Conservation (phyloP, 371 early-diverging fungal species). For the Lichtheimia ornata region DNA sequence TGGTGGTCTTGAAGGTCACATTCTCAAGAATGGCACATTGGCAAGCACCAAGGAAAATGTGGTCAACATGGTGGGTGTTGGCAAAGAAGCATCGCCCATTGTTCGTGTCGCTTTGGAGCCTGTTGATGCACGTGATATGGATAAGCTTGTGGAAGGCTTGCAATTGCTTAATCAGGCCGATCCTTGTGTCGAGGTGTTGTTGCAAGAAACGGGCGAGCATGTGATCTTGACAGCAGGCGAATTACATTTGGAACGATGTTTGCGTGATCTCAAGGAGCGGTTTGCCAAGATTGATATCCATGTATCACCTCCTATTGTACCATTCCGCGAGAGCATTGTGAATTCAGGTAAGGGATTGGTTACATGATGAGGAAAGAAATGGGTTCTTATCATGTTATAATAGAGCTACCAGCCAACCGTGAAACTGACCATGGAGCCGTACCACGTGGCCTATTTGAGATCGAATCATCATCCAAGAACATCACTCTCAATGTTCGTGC, state of each 20-base stretch:
- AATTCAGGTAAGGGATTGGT: conserved; percentile 13
- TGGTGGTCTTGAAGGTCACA: conserved; percentile 83
- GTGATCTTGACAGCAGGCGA: conserved; percentile 96
- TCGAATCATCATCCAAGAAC: conserved; percentile 53
- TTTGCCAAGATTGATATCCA: conserved; percentile 94
- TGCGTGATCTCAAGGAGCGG: conserved; percentile 91
- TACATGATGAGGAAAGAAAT: background rate
- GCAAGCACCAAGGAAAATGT: conserved; percentile 60
- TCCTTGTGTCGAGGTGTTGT: conserved; percentile 87
- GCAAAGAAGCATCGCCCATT: conserved; percentile 75
- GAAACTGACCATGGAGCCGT: conserved; percentile 47
- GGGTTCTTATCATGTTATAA: background rate
- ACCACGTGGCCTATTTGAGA: conserved; percentile 63
- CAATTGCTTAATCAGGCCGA: conserved; percentile 92
- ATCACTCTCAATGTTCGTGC: conserved; percentile 75
- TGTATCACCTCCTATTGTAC: conserved; percentile 94
- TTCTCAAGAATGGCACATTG: conserved; percentile 92
- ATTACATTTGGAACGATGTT: conserved; percentile 93
- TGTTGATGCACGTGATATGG: conserved; percentile 81
- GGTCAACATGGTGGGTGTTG: conserved; percentile 59
- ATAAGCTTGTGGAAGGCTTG: conserved; percentile 83
- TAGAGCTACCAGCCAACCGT: conserved; percentile 40
- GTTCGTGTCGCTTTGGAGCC: conserved; percentile 97
- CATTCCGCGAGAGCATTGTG: conserved; percentile 94
- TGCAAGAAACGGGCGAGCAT: conserved; percentile 96